Base-by-base conservation (phyloP, 176 grass and related monocot genomes). In the sorghum (Sorghum bicolor) region DNA sequence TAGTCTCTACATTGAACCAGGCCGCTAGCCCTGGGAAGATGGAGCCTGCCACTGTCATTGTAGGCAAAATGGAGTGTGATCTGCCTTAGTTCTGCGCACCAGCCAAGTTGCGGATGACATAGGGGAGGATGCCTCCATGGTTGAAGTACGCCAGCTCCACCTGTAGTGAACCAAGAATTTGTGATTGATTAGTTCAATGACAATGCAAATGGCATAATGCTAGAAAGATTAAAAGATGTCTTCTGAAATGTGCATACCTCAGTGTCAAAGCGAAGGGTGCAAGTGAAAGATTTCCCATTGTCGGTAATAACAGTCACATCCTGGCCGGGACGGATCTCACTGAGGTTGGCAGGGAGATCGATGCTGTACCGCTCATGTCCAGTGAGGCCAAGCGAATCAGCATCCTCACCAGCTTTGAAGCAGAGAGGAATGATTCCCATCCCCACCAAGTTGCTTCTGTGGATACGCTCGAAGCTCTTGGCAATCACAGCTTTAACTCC, bases 401-500 rank as follows among this genome's bases (percentile, higher is more conserved):
- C 96, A 67, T 98, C 96, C 60, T 94, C 96, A 12, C 91, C 91
- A 37, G 85, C 48, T 55, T 98, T 98, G 83, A 94, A 98, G 80
- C 96, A 98, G 6, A 98, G 70, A 0, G 96, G 96, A 77, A 98
- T 85, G 30, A 98, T 98, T 72, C 96, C 93, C 96, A 98, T 98
- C 6, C 96, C 96, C 30, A 95, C 96, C 86, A 98, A 88, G 77
- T 98, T 98, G 80, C 96, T 98, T 73, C 96, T 81, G 68, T 98
- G 96, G 75, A 98, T 98, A 66, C 96, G 94, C 93, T 98, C 96
- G 4, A 98, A 98, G 61, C 96, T 98, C 91, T 98, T 98, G 8
- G 93, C 74, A 67, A 98, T 94, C 62, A 95, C 96, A 22, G 93
- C 96, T 93, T 94, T 98, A 28, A 98, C 93, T 80, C 96, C 96